Conservation (phyloP, 2,329 filamentous ascomycete species). For the Sclerotinia spermophila region DNA sequence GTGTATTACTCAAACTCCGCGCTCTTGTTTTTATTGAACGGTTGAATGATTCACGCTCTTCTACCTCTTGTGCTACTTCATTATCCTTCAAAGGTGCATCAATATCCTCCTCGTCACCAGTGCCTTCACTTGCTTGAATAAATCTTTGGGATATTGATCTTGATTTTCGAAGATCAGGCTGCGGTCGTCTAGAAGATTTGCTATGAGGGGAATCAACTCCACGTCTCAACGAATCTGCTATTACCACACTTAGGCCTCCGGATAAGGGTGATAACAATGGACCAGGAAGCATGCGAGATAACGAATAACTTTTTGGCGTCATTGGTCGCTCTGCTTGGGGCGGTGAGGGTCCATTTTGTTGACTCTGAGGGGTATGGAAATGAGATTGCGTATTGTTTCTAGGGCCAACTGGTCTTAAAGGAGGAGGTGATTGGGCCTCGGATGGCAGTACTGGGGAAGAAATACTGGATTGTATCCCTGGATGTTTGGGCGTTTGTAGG, state of each 20-base stretch:
- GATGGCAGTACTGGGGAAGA: slow-evolving; percentile 35
- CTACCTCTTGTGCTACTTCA: slow-evolving; percentile 18
- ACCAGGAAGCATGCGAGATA: slow-evolving; percentile 52
- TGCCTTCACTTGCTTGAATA: slow-evolving; percentile 20
- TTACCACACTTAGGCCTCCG: slow-evolving; percentile 57
- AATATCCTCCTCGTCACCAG: slow-evolving; percentile 25
- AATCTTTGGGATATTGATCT: slow-evolving; percentile 33
- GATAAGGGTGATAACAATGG: slow-evolving; percentile 59
- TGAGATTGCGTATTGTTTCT: slow-evolving; percentile 32
- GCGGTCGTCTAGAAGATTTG: slow-evolving; percentile 34
- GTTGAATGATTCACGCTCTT: slow-evolving; percentile 24
- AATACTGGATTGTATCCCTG: slow-evolving; percentile 27
- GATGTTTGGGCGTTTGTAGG: slow-evolving; percentile 24
- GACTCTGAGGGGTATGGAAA: slow-evolving; percentile 32
- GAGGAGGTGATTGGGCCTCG: slow-evolving; percentile 30
- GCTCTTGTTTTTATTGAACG: slow-evolving; percentile 30
- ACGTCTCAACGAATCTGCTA: slow-evolving; percentile 61
- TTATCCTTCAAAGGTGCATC: slow-evolving; percentile 19
- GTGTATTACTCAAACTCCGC: slow-evolving; percentile 34
- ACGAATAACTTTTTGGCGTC: slow-evolving; percentile 45
- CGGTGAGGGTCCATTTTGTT: slow-evolving; percentile 35
- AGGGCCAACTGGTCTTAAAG: slow-evolving; percentile 26
- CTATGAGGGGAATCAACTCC: slow-evolving; percentile 45
- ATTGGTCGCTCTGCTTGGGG: slow-evolving; percentile 41
- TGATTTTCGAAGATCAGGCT: slow-evolving; percentile 28